Evolutionary conservation across 2,329 filamentous ascomycete genomes (phyloP).

Genomic region (Fusarium domesticum): DNA sequence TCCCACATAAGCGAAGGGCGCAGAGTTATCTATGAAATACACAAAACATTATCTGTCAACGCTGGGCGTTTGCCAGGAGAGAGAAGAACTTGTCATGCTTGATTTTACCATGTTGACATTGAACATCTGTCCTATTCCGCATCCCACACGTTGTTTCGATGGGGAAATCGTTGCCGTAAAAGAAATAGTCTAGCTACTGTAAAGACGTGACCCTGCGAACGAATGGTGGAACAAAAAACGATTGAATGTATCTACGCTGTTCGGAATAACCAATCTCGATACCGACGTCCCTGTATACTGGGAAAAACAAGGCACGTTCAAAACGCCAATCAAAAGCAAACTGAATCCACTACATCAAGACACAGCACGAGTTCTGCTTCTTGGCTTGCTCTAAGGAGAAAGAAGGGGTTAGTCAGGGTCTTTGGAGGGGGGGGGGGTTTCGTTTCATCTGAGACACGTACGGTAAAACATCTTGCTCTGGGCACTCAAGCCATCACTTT

Average conservation of each 20-base stretch:
- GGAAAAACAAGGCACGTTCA: constrained; percentile 30
- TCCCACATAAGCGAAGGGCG: background rate
- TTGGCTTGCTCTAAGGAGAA: constrained; percentile 62
- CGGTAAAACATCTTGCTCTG: constrained; percentile 99
- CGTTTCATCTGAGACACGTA: constrained; percentile 38
- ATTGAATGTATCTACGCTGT: constrained; percentile 28
- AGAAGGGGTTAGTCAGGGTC: constrained; percentile 5
- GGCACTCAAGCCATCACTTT: constrained; percentile 84
- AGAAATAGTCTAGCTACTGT: constrained; percentile 21
- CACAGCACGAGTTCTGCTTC: constrained; percentile 76
- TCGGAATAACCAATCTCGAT: constrained; percentile 34
- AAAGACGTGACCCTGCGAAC: constrained; percentile 20
- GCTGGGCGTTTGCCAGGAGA: background rate
- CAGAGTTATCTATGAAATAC: background rate
- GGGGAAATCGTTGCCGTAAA: constrained; percentile 5
- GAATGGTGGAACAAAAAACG: constrained; percentile 26
- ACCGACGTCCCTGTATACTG: constrained; percentile 29
- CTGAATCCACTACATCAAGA: constrained; percentile 57
- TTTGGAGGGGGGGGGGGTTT: background rate
- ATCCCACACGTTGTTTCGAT: constrained; percentile 5
- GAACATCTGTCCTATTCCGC: background rate
- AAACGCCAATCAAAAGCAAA: constrained; percentile 30
- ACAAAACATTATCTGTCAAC: background rate
- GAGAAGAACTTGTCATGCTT: background rate
- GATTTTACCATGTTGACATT: background rate